A percentile compares a stretch with the other conserved stretches of the same genome.
Conservation (phyloP, 768 basidiomycete species). For the Hygrophorus russula region DNA sequence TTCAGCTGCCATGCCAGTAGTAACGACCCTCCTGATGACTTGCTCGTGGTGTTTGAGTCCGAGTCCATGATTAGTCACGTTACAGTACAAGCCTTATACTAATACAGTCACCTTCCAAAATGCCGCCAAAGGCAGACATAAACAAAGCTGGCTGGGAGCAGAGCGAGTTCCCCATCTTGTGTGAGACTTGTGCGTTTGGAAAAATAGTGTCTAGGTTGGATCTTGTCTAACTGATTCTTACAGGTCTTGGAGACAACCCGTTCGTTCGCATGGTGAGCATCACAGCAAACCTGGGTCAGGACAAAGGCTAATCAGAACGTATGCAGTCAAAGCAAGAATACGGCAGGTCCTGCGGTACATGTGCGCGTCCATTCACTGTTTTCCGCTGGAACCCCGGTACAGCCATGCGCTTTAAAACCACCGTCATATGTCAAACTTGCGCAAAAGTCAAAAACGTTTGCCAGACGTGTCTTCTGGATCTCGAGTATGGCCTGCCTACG, state of each 20-base stretch:
- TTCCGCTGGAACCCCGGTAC: slow-evolving; percentile 98
- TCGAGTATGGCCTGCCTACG: slow-evolving; percentile 92
- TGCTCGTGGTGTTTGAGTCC: slow-evolving; percentile 8
- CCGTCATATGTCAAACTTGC: slow-evolving; percentile 94
- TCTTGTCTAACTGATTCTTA: slow-evolving; percentile 1
- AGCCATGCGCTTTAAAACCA: slow-evolving; percentile 91
- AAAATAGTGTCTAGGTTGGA: slow-evolving; percentile 2
- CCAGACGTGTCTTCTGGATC: slow-evolving; percentile 93
- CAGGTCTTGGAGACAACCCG: slow-evolving; percentile 81
- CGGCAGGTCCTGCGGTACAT: slow-evolving; percentile 93
- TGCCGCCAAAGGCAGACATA: slow-evolving; percentile 81
- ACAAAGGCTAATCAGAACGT: not conserved
- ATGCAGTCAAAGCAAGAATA: slow-evolving; percentile 91
- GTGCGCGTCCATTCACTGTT: slow-evolving; percentile 91
- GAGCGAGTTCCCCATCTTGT: slow-evolving; percentile 87
- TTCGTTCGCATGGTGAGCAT: slow-evolving; percentile 84
- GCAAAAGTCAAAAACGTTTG: slow-evolving; percentile 95
- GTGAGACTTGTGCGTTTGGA: slow-evolving; percentile 69
- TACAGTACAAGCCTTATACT: too few relatives aligned
- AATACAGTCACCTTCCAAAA: slow-evolving; percentile 18
- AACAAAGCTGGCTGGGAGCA: slow-evolving; percentile 95
- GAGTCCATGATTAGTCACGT: too few relatives aligned
- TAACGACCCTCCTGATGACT: slow-evolving; percentile 56
- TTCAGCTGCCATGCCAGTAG: slow-evolving; percentile 92
- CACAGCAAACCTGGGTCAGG: not conserved